Evolutionary conservation across 805 yeast genomes (phyloP), one percentile per base, ranked within the genome.

Genomic region (Starmerella bombi): DNA sequence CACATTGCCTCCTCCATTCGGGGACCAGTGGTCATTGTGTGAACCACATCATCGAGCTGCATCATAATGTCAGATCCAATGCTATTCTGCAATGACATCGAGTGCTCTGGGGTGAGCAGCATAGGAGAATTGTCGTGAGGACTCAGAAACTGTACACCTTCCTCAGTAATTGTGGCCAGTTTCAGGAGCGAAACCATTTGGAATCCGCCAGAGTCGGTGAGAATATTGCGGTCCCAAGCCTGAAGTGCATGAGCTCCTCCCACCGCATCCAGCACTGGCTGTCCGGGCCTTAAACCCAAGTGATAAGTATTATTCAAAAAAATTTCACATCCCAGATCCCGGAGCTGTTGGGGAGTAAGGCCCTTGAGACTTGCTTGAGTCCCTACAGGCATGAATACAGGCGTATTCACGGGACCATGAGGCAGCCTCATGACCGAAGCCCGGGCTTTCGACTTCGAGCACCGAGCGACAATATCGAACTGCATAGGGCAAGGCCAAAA

Each of bases 321-420:
- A 25, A 65, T 58, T 36, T 60, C 61, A 50, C 70, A 66, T 30
- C 59, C 65, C 32, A 65, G 52, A 30, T 53, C 54, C 12, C 55
- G 56, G 25, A 65, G 58, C 50, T 65, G 70, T 38, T 63, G 62
- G 7, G 64, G 60, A 3, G 69, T 66, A 31, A 65, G 50, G 9
- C 70, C 70, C 47, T 65, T 65, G 28, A 65, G 54, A 5, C 69
- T 59, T 5, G 70, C 70, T 53, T 65, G 70, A 18, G 69, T 64
- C 34, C 68, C 69, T 3, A 65, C 70, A 1, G 70, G 70, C 69
- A 65, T 66, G 49, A 65, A 65, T 56, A 65, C 66, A 3, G 70
- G 70, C 2, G 70, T 62, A 32, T 60, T 55, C 7, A 65, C 63
- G 7, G 56, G 45, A 6, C 69, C 69, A 47, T 65, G 70, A 10